These are phyloP conservation scores for Fusarium guadeloupense DNA, from an alignment of 2,329 filamentous ascomycete genomes.

Conservation along the genomic window DNA sequence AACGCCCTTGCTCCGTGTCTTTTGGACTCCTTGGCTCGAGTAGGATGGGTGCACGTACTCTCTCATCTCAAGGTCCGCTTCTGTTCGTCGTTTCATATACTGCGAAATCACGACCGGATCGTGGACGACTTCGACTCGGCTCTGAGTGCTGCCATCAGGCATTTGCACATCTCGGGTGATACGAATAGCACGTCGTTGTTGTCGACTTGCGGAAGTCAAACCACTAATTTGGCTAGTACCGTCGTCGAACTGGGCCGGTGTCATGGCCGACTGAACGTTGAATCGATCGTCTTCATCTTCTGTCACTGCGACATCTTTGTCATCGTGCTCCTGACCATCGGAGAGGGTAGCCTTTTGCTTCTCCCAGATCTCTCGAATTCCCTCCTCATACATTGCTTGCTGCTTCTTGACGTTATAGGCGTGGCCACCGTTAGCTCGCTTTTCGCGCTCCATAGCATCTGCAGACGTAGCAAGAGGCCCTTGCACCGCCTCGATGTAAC, in stretches of 20 bases:
- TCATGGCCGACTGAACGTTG: conserved; percentile 75
- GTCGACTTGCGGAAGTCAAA: conserved; percentile 71
- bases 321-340: conserved; percentile 73
- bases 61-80: conserved; percentile 75
- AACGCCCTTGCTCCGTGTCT: not conserved
- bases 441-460: conserved; percentile 86
- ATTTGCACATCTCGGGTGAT: conserved; percentile 73
- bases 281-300: conserved; percentile 74
- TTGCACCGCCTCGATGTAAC: conserved; percentile 83
- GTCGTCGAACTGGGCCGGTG: conserved; percentile 77
- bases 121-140: conserved; percentile 74
- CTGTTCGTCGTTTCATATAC: conserved; percentile 82
- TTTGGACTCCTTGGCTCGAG: conserved; percentile 1
- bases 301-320: conserved; percentile 66
- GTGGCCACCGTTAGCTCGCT: conserved; percentile 90
- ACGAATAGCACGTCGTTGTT: conserved; percentile 71
- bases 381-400: conserved; percentile 89
- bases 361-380: conserved; percentile 92
- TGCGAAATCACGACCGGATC: conserved; percentile 89
- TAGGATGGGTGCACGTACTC: conserved; percentile 64
- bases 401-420: conserved; percentile 98
- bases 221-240: conserved; percentile 81
- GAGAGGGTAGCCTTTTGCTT: conserved; percentile 82
- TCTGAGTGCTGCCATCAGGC: conserved; percentile 62
- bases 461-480: conserved; percentile 73